Evolutionary conservation across 352 stramenopile species (phyloP), one percentile per base, ranked within the genome.

Genomic region (Phytophthora cactorum): DNA sequence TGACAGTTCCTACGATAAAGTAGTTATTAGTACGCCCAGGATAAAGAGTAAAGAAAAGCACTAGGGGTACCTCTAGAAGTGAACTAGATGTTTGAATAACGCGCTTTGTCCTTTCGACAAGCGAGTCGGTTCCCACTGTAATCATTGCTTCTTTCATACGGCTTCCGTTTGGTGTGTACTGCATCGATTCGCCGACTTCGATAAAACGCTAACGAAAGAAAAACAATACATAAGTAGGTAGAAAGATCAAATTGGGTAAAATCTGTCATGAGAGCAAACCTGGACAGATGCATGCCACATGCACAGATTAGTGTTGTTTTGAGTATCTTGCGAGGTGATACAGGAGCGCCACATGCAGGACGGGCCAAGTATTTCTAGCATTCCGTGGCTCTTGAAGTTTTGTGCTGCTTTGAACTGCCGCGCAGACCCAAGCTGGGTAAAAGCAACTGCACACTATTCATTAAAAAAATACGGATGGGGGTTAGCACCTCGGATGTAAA

Each of bases 271-370:
- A 47, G 15, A 15, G 49, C 34, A 10, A 49, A 82, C 76, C 71
- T 77, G 45, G 2, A 82, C 29, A 17, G 63, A 49, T 3, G 43
- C 27, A 52, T 84, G 76, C 76, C 76, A 84, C 15, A 31, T 38
- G 39, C 76, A 84, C 17, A 81, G 32, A 8, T 53, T 66, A 4
- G 38, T 14, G 25, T 22, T 11, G 12, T 38, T 52, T 17, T 8
- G 52, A 22, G 32, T 27, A n/a, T 49, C 17, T 28, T 46, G 31
- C 15, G 51, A 52, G 4, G 29, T 52, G 17, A 82, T 56, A 32
- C 76, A 84, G 22, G 76, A 81, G 10, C 76, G 73, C 76, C 76
- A 84, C 22, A 54, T 65, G 31, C 76, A 84, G 10, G 36, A 59
- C 14, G 44, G 45, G 0, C 51, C 60, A 25, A 82, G 59, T 10